Evolutionary conservation across 129 eudicot species (phyloP).

Genomic region (sunflower (Helianthus annuus)): DNA sequence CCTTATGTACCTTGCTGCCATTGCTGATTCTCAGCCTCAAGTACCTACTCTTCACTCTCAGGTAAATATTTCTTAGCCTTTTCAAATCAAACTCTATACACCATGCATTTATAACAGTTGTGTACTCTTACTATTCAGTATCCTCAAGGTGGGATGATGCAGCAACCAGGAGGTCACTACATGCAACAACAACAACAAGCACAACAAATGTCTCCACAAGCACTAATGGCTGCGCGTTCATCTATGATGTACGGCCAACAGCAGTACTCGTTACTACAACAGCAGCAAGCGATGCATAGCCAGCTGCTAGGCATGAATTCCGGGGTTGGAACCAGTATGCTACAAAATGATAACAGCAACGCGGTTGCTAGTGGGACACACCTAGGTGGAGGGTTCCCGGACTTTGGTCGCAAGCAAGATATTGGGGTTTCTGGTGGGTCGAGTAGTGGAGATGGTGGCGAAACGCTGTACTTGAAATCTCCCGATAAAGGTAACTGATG

Average conservation of each 20-base stretch:
- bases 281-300: constrained; percentile 63
- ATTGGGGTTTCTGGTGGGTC: constrained; percentile 25
- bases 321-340: constrained; percentile 46
- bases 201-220: constrained; percentile 56
- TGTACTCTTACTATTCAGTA: constrained; percentile 37
- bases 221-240: constrained; percentile 68
- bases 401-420: constrained; percentile 53
- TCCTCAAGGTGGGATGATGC: constrained; percentile 61
- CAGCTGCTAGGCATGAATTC: constrained; percentile 57
- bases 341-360: constrained; percentile 51
- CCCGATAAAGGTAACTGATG: constrained; percentile 51
- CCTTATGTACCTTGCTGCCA: constrained; percentile 97
- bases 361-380: constrained; percentile 28
- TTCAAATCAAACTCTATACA: neutral
- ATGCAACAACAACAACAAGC: constrained; percentile 78
- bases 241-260: constrained; percentile 73
- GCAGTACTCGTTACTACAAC: constrained; percentile 56
- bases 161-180: constrained; percentile 65
- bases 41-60: constrained; percentile 88
- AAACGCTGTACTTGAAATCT: constrained; percentile 53
- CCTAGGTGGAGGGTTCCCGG: constrained; percentile 46
- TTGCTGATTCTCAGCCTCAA: constrained; percentile 95
- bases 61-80: constrained; percentile 31
- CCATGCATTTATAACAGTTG: neutral
- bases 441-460: constrained; percentile 46